Evolutionary conservation across 441 rosid genomes (phyloP), one percentile per base, ranked within the genome.

Genomic region (Adansonia grandidieri): DNA sequence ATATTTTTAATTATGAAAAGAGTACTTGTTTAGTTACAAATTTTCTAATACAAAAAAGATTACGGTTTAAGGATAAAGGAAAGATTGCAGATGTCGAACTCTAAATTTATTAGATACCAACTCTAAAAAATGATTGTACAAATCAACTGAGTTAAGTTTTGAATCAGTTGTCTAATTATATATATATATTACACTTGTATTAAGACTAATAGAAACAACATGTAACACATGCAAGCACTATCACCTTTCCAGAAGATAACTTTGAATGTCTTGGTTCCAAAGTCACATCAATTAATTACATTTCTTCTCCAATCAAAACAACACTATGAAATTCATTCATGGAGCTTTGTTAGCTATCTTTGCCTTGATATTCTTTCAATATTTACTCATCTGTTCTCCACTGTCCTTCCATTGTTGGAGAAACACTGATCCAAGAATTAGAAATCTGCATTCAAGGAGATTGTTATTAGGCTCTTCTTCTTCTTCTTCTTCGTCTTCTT

Each of bases 381-480:
- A 24, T 24, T 58, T 83, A 63, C 64, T 85, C 47, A 32, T 81
- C 63, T 78, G 71, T 64, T 79, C 89, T 51, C 78, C 28, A 24
- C 28, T 24, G 28, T 24, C 28, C 28, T 24, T 79, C 56, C 82
- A 71, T 76, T 71, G 73, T 22, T 79, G 81, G 50, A 80, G 69
- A 70, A 58, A 63, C 68, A 80, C 80, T 56, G 81, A 65, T 78
- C 63, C 65, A n/a, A 72, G 63, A 71, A 57, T 24, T 63, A 78
- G 71, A 80, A 76, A 50, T 56, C 28, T 24, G 28, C 85, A 82
- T 42, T 64, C 81, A 4, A 87, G 88, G 80, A 84, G 85, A 81
- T 66, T 89, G 80, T 80, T 88, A 20, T 84, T 24, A 24, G 28
- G 28, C 28, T 24, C 19, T 64, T 87, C 50, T 77, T 77, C 48